phyloP scores from a whole-genome alignment of 441 rosid genomes.

The Gossypium davidsonii region DNA sequence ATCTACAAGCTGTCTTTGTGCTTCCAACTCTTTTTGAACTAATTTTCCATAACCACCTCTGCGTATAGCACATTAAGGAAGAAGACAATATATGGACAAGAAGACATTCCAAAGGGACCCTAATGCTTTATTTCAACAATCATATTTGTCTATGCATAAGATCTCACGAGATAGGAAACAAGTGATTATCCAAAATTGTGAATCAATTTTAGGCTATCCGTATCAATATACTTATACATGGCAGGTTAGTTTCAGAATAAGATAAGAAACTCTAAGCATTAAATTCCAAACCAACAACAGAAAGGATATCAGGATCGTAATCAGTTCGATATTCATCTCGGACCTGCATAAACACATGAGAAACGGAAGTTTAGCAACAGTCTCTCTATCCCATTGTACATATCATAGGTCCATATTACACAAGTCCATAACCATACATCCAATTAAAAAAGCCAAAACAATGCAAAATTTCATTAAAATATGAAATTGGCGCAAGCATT shows the following conservation, averaged over 20 bases:
- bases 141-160: background rate
- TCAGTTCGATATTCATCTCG: constrained; percentile 98
- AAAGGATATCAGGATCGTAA: constrained; percentile 99
- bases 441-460: background rate
- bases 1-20: constrained; percentile 91
- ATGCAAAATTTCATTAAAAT: background rate
- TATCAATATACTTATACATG: background rate
- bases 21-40: constrained; percentile 84
- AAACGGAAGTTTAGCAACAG: background rate
- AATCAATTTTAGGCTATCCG: background rate
- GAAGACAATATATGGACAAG: background rate
- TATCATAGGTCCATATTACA: background rate
- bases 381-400: background rate
- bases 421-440: background rate
- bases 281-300: background rate
- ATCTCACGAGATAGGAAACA: background rate
- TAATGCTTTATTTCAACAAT: background rate
- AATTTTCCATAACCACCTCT: constrained; percentile 99
- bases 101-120: background rate
- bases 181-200: background rate
- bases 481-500: background rate
- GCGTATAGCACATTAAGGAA: constrained; percentile 54
- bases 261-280: background rate
- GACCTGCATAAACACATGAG: constrained; percentile 46
- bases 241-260: background rate